Conservation (phyloP, 176 grass and related monocot genomes). For the Alloteropsis semialata region DNA sequence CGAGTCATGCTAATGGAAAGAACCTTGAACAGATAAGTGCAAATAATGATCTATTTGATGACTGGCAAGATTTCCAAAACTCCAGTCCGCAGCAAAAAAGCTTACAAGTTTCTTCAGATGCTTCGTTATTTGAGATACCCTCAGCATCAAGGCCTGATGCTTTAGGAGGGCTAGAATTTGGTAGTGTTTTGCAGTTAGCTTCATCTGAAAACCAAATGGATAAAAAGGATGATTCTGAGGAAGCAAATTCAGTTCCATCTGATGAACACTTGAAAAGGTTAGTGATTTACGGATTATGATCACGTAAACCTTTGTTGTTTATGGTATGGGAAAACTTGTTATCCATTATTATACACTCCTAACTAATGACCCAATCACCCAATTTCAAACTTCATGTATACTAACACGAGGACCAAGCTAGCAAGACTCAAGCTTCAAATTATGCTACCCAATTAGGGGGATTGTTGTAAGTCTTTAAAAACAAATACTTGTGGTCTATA, state of each 20-base stretch:
- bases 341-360: not conserved
- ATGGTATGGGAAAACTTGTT: not conserved
- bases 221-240: conserved; percentile 29
- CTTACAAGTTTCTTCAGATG: conserved; percentile 25
- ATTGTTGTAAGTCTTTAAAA: not conserved
- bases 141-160: conserved; percentile 13
- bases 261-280: conserved; percentile 39
- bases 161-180: conserved; percentile 26
- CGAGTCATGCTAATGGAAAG: conserved; percentile 19
- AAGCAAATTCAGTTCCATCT: conserved; percentile 29
- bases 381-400: not conserved
- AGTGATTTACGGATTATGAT: conserved; percentile 8
- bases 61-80: conserved; percentile 59
- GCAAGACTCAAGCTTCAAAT: not conserved
- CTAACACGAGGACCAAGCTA: not conserved
- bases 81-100: conserved; percentile 25
- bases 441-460: not conserved
- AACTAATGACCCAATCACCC: not conserved
- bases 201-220: conserved; percentile 23
- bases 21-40: conserved; percentile 30
- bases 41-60: conserved; percentile 56
- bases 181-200: not conserved
- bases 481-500: not conserved
- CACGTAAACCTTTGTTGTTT: conserved; percentile 8
- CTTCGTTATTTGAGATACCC: conserved; percentile 26